Percentiles rank a stretch among this genome's conserved stretches.
phyloP scores from a whole-genome alignment of 2,329 filamentous ascomycete species.

The Xylariaceae sp. region DNA sequence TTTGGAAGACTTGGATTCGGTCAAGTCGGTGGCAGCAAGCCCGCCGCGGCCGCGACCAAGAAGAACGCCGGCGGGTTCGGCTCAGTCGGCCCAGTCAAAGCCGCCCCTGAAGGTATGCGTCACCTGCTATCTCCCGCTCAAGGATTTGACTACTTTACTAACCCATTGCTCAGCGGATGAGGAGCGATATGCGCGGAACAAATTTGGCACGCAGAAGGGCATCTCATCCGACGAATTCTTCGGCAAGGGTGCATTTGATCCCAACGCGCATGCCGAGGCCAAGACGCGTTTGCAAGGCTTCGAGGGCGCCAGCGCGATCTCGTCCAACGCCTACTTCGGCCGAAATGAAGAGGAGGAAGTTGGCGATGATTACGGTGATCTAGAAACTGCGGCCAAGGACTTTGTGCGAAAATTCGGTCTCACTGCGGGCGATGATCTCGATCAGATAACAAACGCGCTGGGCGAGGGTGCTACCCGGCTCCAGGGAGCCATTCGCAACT shows the following conservation, averaged over 20 bases:
- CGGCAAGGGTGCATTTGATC: constrained; percentile 82
- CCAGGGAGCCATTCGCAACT: constrained; percentile 69
- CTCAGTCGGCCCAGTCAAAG: constrained; percentile 71
- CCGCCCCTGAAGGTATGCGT: constrained; percentile 60
- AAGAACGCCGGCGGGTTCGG: constrained; percentile 86
- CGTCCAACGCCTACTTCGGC: constrained; percentile 96
- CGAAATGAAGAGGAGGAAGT: constrained; percentile 75
- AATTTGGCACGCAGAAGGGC: constrained; percentile 89
- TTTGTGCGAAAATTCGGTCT: constrained; percentile 94
- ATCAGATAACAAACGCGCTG: constrained; percentile 78
- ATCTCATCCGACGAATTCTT: constrained; percentile 99
- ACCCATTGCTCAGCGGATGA: constrained; percentile 57
- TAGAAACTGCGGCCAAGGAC: constrained; percentile 92
- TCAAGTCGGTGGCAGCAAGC: constrained; percentile 66
- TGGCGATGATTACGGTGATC: constrained; percentile 78
- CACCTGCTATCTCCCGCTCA: neutral
- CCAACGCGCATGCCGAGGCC: constrained; percentile 75
- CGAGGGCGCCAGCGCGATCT: constrained; percentile 87
- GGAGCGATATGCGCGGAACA: constrained; percentile 76
- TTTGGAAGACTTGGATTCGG: constrained; percentile 83
- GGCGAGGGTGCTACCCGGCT: constrained; percentile 82
- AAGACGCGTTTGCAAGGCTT: constrained; percentile 86
- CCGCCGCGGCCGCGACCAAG: constrained; percentile 53
- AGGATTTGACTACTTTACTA: constrained; percentile 15
- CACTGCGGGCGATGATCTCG: constrained; percentile 91